These are phyloP conservation scores for Penicillium macrosclerotiorum DNA, from an alignment of 495 filamentous ascomycete species.

Conservation along the genomic window DNA sequence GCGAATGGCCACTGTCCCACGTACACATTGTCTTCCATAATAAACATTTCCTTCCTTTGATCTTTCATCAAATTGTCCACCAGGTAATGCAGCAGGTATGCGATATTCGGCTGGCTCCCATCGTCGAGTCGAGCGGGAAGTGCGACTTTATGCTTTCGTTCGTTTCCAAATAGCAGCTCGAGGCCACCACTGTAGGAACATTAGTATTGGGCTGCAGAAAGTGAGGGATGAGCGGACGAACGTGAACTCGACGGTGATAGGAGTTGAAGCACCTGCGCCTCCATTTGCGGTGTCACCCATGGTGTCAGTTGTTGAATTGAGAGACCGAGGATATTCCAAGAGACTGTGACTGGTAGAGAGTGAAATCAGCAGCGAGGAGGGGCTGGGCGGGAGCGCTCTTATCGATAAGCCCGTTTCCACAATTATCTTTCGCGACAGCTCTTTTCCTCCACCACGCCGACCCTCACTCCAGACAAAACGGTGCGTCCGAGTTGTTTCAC, in stretches of 20 bases:
- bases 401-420: conserved; percentile 44
- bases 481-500: background rate
- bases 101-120: conserved; percentile 63
- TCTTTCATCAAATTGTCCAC: conserved; percentile 83
- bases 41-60: conserved; percentile 81
- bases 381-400: conserved; percentile 28
- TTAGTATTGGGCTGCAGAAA: conserved; percentile 8
- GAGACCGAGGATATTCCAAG: background rate
- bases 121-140: conserved; percentile 61
- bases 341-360: background rate
- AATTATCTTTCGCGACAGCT: conserved; percentile 25
- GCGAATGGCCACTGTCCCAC: conserved; percentile 23
- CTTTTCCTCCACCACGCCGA: conserved; percentile 18
- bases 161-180: conserved; percentile 89
- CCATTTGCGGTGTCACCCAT: conserved; percentile 11
- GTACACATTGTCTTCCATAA: conserved; percentile 85
- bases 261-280: conserved; percentile 27
- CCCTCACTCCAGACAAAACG: background rate
- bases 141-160: conserved; percentile 65
- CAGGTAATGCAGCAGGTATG: conserved; percentile 76
- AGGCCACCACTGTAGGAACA: conserved; percentile 70
- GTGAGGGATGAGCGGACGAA: conserved; percentile 29
- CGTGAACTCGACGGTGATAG: conserved; percentile 74
- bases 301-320: background rate
- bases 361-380: conserved; percentile 14